Evolutionary conservation across 805 yeast species (phyloP).

Genomic region (Priceomyces fermenticarens): DNA sequence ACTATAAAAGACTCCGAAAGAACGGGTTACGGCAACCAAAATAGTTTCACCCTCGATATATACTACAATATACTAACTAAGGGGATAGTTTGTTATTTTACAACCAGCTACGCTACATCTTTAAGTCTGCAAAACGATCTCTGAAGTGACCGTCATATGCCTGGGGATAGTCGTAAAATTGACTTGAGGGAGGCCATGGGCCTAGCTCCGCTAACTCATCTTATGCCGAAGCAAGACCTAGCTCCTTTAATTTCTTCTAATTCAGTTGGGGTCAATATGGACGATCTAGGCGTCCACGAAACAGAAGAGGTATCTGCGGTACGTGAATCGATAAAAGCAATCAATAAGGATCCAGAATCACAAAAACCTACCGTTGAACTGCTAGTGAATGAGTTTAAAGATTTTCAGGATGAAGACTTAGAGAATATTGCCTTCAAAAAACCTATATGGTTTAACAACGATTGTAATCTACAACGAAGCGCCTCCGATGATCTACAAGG

Average conservation of each 20-base stretch:
- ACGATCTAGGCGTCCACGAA: conserved; percentile 4
- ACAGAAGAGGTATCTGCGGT: conserved; percentile 4
- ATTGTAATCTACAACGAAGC: neutral
- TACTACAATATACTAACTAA: no score
- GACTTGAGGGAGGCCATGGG: conserved; percentile 21
- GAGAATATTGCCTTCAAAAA: conserved; percentile 32
- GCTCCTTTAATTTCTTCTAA: conserved; percentile 14
- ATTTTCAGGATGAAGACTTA: conserved; percentile 23
- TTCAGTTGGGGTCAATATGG: conserved; percentile 8
- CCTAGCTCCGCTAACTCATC: conserved; percentile 25
- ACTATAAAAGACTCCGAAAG: no score
- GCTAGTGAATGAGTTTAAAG: conserved; percentile 16
- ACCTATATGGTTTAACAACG: conserved; percentile 14
- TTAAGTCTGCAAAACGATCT: no score
- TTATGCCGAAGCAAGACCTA: conserved; percentile 25
- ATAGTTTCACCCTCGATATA: no score
- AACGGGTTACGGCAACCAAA: no score
- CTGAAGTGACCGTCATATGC: neutral
- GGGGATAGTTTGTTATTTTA: no score
- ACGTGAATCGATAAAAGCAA: conserved; percentile 8
- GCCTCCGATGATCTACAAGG: conserved; percentile 8
- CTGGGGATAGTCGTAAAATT: conserved; percentile 9
- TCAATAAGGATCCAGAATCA: conserved; percentile 11
- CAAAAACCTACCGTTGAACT: conserved; percentile 9
- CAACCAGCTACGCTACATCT: no score